Conservation (phyloP, 2,329 filamentous ascomycete genomes). For the Colletotrichum sp. region DNA sequence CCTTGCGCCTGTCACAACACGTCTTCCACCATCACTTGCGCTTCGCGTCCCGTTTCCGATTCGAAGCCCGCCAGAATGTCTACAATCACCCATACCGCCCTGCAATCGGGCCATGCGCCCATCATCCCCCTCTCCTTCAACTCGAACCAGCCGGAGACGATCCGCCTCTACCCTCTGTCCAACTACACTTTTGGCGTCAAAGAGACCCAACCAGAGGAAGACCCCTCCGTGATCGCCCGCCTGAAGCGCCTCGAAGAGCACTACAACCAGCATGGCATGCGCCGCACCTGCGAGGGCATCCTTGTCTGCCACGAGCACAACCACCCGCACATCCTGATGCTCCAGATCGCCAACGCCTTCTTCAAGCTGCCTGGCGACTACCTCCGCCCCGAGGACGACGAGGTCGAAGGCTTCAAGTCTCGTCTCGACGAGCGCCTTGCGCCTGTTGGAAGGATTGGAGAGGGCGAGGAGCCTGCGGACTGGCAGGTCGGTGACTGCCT, state of each 20-base stretch:
- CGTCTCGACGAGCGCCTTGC: conserved; percentile 92
- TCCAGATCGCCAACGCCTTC: conserved; percentile 99
- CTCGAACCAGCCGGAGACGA: conserved; percentile 84
- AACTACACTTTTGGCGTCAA: conserved; percentile 99
- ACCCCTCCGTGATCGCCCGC: conserved; percentile 91
- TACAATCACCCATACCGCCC: conserved; percentile 76
- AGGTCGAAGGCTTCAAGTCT: conserved; percentile 92
- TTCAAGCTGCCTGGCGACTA: conserved; percentile 99
- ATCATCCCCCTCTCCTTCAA: conserved; percentile 84
- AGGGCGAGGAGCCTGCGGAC: conserved; percentile 82
- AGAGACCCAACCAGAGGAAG: conserved; percentile 97
- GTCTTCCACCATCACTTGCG: background rate
- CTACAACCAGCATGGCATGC: conserved; percentile 91
- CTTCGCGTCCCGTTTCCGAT: background rate
- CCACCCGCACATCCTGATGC: conserved; percentile 97
- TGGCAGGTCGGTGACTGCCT: conserved; percentile 96
- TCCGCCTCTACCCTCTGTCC: conserved; percentile 90
- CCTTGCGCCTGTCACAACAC: background rate
- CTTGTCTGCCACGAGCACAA: conserved; percentile 99
- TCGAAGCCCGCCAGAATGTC: conserved; percentile 64
- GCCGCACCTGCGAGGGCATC: conserved; percentile 94
- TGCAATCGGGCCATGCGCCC: conserved; percentile 80
- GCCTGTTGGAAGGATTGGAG: conserved; percentile 84
- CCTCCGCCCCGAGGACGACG: conserved; percentile 85
- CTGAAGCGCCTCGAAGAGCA: conserved; percentile 96